Conservation (phyloP, 768 basidiomycete species). For the Tylopilus subfusipes region DNA sequence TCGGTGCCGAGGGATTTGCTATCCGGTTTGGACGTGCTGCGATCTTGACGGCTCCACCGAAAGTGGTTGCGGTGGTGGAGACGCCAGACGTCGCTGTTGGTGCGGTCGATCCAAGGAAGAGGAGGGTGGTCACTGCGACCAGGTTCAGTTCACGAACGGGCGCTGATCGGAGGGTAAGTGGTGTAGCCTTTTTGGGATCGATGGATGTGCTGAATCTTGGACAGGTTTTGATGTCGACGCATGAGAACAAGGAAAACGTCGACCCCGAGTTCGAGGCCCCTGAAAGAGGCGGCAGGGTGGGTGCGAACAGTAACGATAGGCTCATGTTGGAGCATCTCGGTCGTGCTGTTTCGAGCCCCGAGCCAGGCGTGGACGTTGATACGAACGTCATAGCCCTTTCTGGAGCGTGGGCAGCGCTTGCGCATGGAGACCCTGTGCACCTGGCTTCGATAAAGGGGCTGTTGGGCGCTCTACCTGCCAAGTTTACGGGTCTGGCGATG, state of each 20-base stretch:
- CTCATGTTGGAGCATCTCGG: constrained; percentile 9
- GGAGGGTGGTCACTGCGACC: constrained; percentile 82
- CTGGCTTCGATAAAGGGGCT: constrained; percentile 49
- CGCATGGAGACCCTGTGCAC: constrained; percentile 35
- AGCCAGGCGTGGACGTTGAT: constrained; percentile 56
- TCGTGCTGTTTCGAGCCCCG: constrained; percentile 15
- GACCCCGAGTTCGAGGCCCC: constrained; percentile 14
- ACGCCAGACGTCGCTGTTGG: constrained; percentile 89
- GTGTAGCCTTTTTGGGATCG: neutral
- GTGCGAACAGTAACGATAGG: neutral
- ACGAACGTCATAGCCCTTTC: constrained; percentile 60
- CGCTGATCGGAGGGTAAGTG: constrained; percentile 73
- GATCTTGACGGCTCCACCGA: constrained; percentile 79
- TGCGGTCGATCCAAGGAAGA: constrained; percentile 80
- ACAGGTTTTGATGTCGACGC: constrained; percentile 83
- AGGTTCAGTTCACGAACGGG: constrained; percentile 81
- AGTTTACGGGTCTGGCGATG: constrained; percentile 75
- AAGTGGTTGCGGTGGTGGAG: constrained; percentile 76
- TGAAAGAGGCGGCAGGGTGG: constrained; percentile 21
- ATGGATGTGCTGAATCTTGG: neutral
- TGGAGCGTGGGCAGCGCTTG: constrained; percentile 75
- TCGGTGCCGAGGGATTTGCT: constrained; percentile 36
- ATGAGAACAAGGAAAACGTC: constrained; percentile 50
- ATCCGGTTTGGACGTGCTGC: constrained; percentile 66
- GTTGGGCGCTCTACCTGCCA: constrained; percentile 56